Percentiles rank a stretch among this genome's conserved stretches.
Conservation (phyloP, 495 filamentous ascomycete species). For the Terfezia claveryi region DNA sequence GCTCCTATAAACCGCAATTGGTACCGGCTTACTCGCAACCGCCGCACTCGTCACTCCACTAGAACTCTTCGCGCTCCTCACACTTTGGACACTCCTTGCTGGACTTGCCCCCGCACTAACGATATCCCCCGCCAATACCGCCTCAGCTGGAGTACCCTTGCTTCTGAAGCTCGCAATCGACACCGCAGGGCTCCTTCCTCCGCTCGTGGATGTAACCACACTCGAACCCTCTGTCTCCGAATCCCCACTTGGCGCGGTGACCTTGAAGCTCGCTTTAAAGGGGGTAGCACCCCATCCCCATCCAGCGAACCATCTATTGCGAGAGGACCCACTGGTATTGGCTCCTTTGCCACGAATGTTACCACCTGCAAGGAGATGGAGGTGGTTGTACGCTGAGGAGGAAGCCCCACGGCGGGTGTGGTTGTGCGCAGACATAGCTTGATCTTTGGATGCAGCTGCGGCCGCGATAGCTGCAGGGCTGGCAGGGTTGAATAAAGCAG, state of each 20-base stretch:
- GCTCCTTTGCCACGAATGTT: not conserved
- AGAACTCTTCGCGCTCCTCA: too few relatives aligned
- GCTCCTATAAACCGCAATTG: conserved; percentile 3
- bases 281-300: not conserved
- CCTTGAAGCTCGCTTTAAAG: not conserved
- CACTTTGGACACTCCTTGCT: too few relatives aligned
- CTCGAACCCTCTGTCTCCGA: too few relatives aligned
- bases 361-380: not conserved
- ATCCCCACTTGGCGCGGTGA: not conserved
- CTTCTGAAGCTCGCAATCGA: not conserved
- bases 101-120: too few relatives aligned
- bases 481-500: not conserved
- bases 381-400: not conserved
- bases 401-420: not conserved
- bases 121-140: not conserved
- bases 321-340: too few relatives aligned
- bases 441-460: not conserved
- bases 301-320: not conserved
- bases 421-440: not conserved
- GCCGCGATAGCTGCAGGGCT: not conserved
- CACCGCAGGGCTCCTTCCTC: not conserved
- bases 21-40: not conserved
- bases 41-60: too few relatives aligned
- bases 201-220: too few relatives aligned
- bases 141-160: conserved; percentile 1